Evolutionary conservation across 768 basidiomycete species (phyloP).

Genomic region (Imleria badia): DNA sequence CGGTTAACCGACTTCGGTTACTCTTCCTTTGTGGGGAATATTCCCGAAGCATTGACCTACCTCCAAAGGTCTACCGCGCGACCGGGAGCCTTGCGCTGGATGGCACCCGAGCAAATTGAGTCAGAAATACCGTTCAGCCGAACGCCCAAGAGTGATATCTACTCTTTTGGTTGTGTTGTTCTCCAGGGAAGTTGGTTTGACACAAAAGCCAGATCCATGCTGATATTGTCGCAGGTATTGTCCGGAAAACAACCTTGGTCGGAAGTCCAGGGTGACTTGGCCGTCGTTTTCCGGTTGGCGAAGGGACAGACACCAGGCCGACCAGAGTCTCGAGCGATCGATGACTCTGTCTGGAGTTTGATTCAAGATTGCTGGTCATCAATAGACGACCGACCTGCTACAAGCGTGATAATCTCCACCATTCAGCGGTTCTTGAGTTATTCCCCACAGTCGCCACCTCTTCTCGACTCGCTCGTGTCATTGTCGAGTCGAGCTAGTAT

Average conservation of each 20-base stretch:
- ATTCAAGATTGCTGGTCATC: no score
- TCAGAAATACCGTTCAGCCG: no score
- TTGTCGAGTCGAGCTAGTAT: no score
- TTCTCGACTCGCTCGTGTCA: no score
- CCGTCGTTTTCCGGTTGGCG: slow-evolving; percentile 4
- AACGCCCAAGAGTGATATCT: slow-evolving; percentile 20
- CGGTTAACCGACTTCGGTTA: slow-evolving; percentile 45
- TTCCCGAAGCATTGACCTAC: no score
- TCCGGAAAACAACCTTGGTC: slow-evolving; percentile 16
- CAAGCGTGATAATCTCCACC: not conserved
- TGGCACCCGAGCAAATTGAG: no score
- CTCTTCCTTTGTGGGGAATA: slow-evolving; percentile 30
- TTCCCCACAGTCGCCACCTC: not conserved
- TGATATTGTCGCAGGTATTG: slow-evolving; percentile 19
- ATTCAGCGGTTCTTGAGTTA: not conserved
- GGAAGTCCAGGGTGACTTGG: not conserved
- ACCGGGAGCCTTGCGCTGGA: no score
- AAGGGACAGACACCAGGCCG: not conserved
- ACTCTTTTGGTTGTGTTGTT: slow-evolving; percentile 31
- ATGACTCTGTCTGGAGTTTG: no score
- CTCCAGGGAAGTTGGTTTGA: slow-evolving; percentile 19
- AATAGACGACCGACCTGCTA: no score
- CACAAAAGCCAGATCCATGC: accelerated
- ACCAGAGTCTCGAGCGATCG: no score
- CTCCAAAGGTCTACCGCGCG: no score